Evolutionary conservation across 345 rosid species (phyloP), one percentile per base, ranked within the genome.

Genomic region (Limnanthes douglasii): DNA sequence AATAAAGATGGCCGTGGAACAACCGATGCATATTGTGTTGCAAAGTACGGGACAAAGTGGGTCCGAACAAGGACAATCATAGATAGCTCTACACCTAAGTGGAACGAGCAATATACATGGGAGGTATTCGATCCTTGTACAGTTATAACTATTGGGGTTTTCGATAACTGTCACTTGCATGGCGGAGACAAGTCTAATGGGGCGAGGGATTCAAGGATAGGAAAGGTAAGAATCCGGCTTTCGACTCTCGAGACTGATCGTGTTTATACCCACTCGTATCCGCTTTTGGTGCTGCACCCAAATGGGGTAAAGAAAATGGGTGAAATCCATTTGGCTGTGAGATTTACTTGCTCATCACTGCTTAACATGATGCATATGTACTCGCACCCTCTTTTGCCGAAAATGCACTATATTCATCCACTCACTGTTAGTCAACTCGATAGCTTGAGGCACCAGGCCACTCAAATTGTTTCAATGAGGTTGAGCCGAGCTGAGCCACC

Each of bases 81-180:
- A 0, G 96, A 86, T 54, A 86, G 81, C 68, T 72, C 72, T 54
- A 64, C 54, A 0, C 96, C 96, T n/a, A 86, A 62, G 56, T 86
- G 96, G 96, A 81, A 86, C n/a, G 96, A 86, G 57, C 96, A 86
- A 24, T 86, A 86, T 33, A 86, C 94, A 6, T 86, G 96, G 94
- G 96, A 86, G 58, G 96, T 81, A 34, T 75, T 48, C 5, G 94
- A 86, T 72, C 92, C 96, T 4, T 81, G 94, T 43, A 86, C 96
- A 4, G 96, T 86, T 36, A 57, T 86, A 35, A 86, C 94, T 6
- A 60, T 86, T 39, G 96, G 96, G 15, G 96, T 81, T 0, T 86
- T 72, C 48, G 96, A 86, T 59, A 86, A 86, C 43, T 68, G 81
- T 13, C 96, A 86, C 53, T 61, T 86, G 44, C 76, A 69, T 54